Conservation (phyloP, 768 basidiomycete species). For the Rhodotorula diobovata region DNA sequence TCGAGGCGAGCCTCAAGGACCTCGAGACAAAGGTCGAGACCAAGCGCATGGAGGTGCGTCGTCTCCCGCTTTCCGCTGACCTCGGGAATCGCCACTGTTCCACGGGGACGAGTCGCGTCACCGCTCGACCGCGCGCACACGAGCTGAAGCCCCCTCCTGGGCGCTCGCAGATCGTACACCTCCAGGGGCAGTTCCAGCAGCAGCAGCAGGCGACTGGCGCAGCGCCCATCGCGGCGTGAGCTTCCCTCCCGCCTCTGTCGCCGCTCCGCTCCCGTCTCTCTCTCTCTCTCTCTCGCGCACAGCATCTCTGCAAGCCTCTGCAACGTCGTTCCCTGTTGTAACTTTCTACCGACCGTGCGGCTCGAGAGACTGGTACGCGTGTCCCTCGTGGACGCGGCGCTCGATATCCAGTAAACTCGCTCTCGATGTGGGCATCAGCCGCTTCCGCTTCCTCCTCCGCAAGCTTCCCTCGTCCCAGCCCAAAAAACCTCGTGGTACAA, state of each 20-base stretch:
- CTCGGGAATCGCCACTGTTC: neutral
- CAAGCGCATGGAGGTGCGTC: conserved; percentile 71
- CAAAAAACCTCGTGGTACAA: too few species aligned
- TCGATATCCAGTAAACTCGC: too few species aligned
- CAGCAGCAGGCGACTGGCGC: neutral
- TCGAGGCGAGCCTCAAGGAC: conserved; percentile 77
- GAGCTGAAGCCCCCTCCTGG: neutral
- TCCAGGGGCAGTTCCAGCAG: conserved; percentile 34
- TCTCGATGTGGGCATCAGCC: too few species aligned
- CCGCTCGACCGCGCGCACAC: too few species aligned
- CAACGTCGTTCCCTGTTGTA: neutral
- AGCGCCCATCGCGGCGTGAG: neutral
- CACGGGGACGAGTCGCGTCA: too few species aligned
- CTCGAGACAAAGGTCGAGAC: conserved; percentile 68
- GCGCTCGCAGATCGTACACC: conserved; percentile 26
- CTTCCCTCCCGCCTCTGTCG: neutral
- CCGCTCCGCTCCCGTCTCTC: neutral
- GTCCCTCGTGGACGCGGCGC: too few species aligned
- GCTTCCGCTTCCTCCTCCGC: too few species aligned
- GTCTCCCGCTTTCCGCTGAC: too few species aligned
- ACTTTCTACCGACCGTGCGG: neutral
- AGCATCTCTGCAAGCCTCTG: neutral
- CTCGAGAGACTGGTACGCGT: too few species aligned
- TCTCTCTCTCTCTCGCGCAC: neutral
- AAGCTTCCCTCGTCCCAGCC: too few species aligned